A percentile compares a stretch with the other conserved stretches of the same genome.
Evolutionary conservation across 441 rosid genomes (phyloP).

Genomic region (Sinapis alba): DNA sequence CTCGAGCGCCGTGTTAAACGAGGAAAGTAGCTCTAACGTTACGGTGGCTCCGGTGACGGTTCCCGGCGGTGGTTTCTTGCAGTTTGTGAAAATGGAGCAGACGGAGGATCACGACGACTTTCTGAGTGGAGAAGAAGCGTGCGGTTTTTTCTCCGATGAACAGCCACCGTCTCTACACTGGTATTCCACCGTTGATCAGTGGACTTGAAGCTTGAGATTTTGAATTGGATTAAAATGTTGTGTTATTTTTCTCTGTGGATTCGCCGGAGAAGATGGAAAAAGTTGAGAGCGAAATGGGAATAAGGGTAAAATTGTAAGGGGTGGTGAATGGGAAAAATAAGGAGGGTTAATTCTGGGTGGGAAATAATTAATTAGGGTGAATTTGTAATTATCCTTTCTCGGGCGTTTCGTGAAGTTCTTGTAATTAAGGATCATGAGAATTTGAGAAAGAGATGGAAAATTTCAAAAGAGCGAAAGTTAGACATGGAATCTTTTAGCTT

Average conservation of each 20-base stretch:
- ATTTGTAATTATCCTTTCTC: slow-evolving; percentile 36
- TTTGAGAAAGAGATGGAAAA: neutral
- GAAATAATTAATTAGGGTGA: slow-evolving; percentile 27
- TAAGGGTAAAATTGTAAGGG: neutral
- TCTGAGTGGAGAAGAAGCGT: slow-evolving; percentile 77
- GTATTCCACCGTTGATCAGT: slow-evolving; percentile 65
- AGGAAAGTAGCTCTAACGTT: slow-evolving; percentile 49
- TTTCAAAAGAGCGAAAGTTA: too few relatives aligned
- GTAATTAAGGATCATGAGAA: slow-evolving; percentile 26
- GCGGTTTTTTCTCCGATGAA: slow-evolving; percentile 77
- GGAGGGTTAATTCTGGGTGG: slow-evolving; percentile 20
- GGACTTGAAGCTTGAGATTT: slow-evolving; percentile 45
- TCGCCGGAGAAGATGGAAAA: neutral
- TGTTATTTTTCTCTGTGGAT: slow-evolving; percentile 1
- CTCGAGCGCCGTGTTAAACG: slow-evolving; percentile 78
- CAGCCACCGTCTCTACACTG: slow-evolving; percentile 84
- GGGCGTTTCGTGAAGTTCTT: slow-evolving; percentile 26
- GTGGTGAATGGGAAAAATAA: slow-evolving; percentile 14
- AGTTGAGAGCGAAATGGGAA: slow-evolving; percentile 20
- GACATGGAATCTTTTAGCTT: too few relatives aligned
- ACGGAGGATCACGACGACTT: slow-evolving; percentile 49
- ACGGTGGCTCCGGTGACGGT: slow-evolving; percentile 18
- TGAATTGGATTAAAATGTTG: slow-evolving; percentile 9
- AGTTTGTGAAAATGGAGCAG: slow-evolving; percentile 83
- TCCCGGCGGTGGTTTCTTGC: slow-evolving; percentile 27